phyloP scores from a whole-genome alignment of 371 early-diverging fungal species.

The Mucor plumbeus region DNA sequence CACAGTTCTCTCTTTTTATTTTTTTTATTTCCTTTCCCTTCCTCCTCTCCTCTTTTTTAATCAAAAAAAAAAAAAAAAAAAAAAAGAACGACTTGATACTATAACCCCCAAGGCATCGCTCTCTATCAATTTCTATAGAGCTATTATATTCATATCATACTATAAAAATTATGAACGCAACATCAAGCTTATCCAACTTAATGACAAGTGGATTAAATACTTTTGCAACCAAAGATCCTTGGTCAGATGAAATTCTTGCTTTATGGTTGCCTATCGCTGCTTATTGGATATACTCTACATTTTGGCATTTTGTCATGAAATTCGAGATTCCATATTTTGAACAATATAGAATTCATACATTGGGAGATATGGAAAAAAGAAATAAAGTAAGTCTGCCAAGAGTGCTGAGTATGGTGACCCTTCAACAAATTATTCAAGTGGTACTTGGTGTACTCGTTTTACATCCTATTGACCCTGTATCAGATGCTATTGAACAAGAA shows the following conservation, averaged over 20 bases:
- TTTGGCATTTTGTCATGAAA: constrained; percentile 61
- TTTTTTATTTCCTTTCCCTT: background rate
- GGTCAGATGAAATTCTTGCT: constrained; percentile 60
- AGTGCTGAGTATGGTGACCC: constrained; percentile 56
- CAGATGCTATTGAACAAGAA: constrained; percentile 20
- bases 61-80: background rate
- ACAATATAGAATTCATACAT: constrained; percentile 69
- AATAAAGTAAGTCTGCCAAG: constrained; percentile 65
- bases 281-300: constrained; percentile 70
- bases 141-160: background rate
- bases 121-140: background rate
- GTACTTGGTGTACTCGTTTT: constrained; percentile 31
- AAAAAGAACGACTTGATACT: background rate
- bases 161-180: background rate
- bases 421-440: constrained; percentile 58
- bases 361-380: constrained; percentile 58
- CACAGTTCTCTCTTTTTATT: background rate
- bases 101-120: too few species aligned
- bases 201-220: background rate
- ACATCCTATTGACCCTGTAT: constrained; percentile 19
- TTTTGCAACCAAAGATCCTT: constrained; percentile 7
- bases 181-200: background rate
- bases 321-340: constrained; percentile 67
- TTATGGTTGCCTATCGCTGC: constrained; percentile 63
- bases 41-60: background rate